Base-by-base conservation (phyloP, 2,329 filamentous ascomycete genomes). In the Paramyrothecium sp. region DNA sequence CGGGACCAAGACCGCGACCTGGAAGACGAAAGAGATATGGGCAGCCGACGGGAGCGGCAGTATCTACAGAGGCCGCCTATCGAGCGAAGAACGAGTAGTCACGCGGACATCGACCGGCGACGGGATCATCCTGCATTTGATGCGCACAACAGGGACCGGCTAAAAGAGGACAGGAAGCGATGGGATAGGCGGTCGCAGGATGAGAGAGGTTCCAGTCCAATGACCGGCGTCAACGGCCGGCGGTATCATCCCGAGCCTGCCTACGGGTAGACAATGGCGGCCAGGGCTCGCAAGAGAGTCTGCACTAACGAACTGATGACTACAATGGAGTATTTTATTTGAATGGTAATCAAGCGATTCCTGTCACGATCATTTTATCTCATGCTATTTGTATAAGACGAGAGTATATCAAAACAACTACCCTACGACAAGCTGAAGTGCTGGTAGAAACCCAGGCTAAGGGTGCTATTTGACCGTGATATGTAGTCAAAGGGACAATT, bases 81-180 rank as follows among this genome's bases (percentile, higher is more conserved):
- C 16, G 69, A 75, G 26, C 71, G 78, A 51, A 70, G 80, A 49
- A 78, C 80, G 3, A 81, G 79, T 67, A 82, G 79, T 62, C 79
- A 81, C 58, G 77, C 78, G 22, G 80, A 82, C 58, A 69, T 76
- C 34, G 79, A 81, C 58, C 71, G 79, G 21, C 69, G 74, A 49
- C 69, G 74, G 12, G 73, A 74, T 19, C 65, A 69, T 54, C 64
- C 64, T 7, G 63, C 69, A 7, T 72, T 72, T 63, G 74, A 78
- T 38, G 52, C 64, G 17, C 68, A 71, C 49, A 63, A 68, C 17
- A 64, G 69, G 41, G 72, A 74, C 3, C 67, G 69, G 19, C 58
- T 69, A 12, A 66, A 68, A 55, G 67, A 73, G 10, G 69, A 75
- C 4, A 67, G 70, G 21, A 72, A 71, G 59, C 73, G 72, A 51